Conservation (phyloP, 768 basidiomycete species). For the Suillus subluteus region DNA sequence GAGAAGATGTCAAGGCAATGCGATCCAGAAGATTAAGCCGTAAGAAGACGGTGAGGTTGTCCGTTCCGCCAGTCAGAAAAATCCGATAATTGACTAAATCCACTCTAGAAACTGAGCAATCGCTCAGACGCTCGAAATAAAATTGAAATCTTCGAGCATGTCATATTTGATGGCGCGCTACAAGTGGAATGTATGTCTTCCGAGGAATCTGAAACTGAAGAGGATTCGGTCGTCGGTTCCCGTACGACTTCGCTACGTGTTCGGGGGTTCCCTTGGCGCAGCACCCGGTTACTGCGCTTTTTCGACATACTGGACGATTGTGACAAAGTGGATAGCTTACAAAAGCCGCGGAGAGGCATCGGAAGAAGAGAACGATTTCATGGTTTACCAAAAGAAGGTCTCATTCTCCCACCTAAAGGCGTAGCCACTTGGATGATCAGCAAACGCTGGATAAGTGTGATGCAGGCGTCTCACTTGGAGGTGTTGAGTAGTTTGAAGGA, state of each 20-base stretch:
- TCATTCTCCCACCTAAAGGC: slow-evolving; percentile 63
- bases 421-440: slow-evolving; percentile 79
- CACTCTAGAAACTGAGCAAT: slow-evolving; percentile 64
- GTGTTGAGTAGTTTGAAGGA: slow-evolving; percentile 46
- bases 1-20: slow-evolving; percentile 65
- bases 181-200: slow-evolving; percentile 81
- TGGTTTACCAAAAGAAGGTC: slow-evolving; percentile 60
- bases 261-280: slow-evolving; percentile 71
- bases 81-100: not conserved
- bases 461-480: slow-evolving; percentile 50
- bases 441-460: slow-evolving; percentile 56
- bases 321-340: slow-evolving; percentile 46
- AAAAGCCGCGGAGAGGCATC: slow-evolving; percentile 59
- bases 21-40: slow-evolving; percentile 62
- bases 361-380: slow-evolving; percentile 57
- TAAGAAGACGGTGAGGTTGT: slow-evolving; percentile 58
- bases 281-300: slow-evolving; percentile 60
- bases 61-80: slow-evolving; percentile 1
- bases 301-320: slow-evolving; percentile 64
- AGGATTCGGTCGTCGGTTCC: slow-evolving; percentile 30
- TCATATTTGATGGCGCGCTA: slow-evolving; percentile 70
- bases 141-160: slow-evolving; percentile 56
- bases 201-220: slow-evolving; percentile 71
- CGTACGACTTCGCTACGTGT: slow-evolving; percentile 48
- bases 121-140: slow-evolving; percentile 64